phyloP scores from a whole-genome alignment of 2,329 filamentous ascomycete genomes.

The Pseudophaeomoniella oleicola region DNA sequence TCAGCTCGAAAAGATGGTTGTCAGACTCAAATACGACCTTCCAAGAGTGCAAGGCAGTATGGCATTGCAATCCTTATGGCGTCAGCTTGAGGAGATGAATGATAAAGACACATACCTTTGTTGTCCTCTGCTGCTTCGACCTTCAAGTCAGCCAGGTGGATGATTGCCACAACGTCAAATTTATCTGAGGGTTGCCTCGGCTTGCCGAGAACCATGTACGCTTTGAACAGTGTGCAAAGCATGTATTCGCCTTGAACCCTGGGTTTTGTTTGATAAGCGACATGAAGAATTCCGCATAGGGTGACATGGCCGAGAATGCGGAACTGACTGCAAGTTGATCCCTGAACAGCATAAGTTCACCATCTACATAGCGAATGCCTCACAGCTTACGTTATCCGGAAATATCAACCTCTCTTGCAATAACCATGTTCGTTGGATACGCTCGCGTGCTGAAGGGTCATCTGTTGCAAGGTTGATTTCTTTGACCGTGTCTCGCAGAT shows the following conservation, averaged over 20 bases:
- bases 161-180: slow-evolving; percentile 62
- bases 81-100: slow-evolving; percentile 20
- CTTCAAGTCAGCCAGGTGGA: slow-evolving; percentile 50
- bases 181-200: slow-evolving; percentile 48
- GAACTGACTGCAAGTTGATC: slow-evolving; percentile 33
- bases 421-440: slow-evolving; percentile 69
- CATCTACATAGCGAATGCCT: not conserved
- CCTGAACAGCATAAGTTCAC: not conserved
- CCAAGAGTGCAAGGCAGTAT: slow-evolving; percentile 78
- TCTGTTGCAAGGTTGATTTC: slow-evolving; percentile 78
- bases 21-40: slow-evolving; percentile 73
- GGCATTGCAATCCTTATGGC: slow-evolving; percentile 63
- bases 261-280: slow-evolving; percentile 62
- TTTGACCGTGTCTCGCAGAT: slow-evolving; percentile 58
- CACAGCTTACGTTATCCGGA: slow-evolving; percentile 46
- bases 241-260: slow-evolving; percentile 65
- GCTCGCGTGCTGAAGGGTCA: slow-evolving; percentile 52
- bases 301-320: slow-evolving; percentile 66
- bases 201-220: slow-evolving; percentile 62
- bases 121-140: slow-evolving; percentile 64
- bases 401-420: slow-evolving; percentile 72
- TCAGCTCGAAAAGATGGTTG: slow-evolving; percentile 65
- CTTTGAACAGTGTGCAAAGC: slow-evolving; percentile 69
- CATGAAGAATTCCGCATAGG: slow-evolving; percentile 69
- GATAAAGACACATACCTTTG: slow-evolving; percentile 40